A percentile compares a stretch with the other conserved stretches of the same genome.
Conservation (phyloP, 2,329 filamentous ascomycete genomes). For the Claviceps monticola region DNA sequence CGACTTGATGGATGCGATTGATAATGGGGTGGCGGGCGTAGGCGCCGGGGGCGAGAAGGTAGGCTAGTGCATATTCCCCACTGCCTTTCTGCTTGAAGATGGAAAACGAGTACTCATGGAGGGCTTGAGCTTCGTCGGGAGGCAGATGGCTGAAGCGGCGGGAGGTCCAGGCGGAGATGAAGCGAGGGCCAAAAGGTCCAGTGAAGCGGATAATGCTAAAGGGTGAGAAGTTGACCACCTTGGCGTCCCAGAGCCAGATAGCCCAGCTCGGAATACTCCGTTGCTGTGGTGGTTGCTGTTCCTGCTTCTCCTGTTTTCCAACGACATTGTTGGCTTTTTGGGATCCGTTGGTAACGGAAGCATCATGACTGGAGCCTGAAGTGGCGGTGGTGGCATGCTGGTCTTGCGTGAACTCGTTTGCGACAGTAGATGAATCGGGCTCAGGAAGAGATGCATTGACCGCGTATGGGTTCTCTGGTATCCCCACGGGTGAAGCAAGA, state of each 20-base stretch:
- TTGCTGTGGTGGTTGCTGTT: constrained; percentile 10
- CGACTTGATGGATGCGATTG: constrained; percentile 72
- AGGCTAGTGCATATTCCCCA: constrained; percentile 85
- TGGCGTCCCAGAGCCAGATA: constrained; percentile 90
- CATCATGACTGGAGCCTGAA: not conserved
- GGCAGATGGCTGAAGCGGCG: constrained; percentile 86
- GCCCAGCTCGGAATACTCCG: constrained; percentile 71
- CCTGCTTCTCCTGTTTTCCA: constrained; percentile 7
- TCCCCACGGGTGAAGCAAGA: constrained; percentile 82
- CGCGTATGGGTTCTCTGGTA: constrained; percentile 88
- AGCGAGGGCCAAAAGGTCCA: constrained; percentile 76
- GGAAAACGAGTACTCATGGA: constrained; percentile 89
- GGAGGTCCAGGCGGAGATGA: constrained; percentile 91
- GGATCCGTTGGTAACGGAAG: not conserved
- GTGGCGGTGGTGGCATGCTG: constrained; percentile 36
- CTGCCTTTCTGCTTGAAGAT: constrained; percentile 86
- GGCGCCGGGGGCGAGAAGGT: constrained; percentile 85
- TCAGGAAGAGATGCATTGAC: constrained; percentile 70
- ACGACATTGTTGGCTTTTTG: constrained; percentile 24
- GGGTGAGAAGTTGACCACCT: constrained; percentile 94
- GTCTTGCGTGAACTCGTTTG: constrained; percentile 68
- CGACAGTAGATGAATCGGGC: constrained; percentile 55
- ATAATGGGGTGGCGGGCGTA: constrained; percentile 83
- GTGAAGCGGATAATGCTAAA: constrained; percentile 82
- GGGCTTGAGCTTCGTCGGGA: constrained; percentile 59